Percentiles rank a stretch among this genome's conserved stretches.
Conservation (phyloP, 2,329 filamentous ascomycete genomes). For the Xylaria sp. region DNA sequence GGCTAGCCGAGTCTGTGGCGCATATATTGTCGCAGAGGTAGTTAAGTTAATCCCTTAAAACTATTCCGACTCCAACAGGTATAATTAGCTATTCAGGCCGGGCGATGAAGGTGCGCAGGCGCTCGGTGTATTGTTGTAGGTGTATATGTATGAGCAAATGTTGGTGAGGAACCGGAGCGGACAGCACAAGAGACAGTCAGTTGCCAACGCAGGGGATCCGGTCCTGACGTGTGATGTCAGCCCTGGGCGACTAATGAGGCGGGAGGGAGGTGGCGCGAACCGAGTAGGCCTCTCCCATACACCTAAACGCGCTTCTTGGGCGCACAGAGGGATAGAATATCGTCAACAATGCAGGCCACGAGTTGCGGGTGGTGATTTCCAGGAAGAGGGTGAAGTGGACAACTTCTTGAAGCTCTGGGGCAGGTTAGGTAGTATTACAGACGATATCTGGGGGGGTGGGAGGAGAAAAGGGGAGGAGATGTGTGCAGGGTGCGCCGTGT, state of each 20-base stretch:
- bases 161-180: constrained; percentile 16
- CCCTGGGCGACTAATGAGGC: constrained; percentile 24
- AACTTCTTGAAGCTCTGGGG: constrained; percentile 30
- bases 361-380: constrained; percentile 24
- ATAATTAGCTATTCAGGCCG: constrained; percentile 5
- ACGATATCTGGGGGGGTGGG: constrained; percentile 10
- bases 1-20: constrained; percentile 16
- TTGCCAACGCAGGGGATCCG: constrained; percentile 31
- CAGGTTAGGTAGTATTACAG: constrained; percentile 32
- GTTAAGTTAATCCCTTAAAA: constrained; percentile 15
- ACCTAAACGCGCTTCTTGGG: constrained; percentile 22
- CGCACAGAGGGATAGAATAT: constrained; percentile 29
- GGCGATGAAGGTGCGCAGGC: constrained; percentile 10
- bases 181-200: constrained; percentile 25
- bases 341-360: constrained; percentile 23
- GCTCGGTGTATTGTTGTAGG: neutral
- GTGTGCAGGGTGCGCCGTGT: constrained; percentile 22
- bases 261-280: constrained; percentile 24
- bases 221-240: constrained; percentile 32
- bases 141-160: constrained; percentile 17
- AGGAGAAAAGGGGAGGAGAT: constrained; percentile 32
- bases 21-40: constrained; percentile 23
- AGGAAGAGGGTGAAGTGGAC: constrained; percentile 16
- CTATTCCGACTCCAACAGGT: constrained; percentile 23
- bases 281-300: constrained; percentile 14